Evolutionary conservation across 1,284 basidiomycete genomes (phyloP).

Genomic region (Moesziomyces antarcticus): DNA sequence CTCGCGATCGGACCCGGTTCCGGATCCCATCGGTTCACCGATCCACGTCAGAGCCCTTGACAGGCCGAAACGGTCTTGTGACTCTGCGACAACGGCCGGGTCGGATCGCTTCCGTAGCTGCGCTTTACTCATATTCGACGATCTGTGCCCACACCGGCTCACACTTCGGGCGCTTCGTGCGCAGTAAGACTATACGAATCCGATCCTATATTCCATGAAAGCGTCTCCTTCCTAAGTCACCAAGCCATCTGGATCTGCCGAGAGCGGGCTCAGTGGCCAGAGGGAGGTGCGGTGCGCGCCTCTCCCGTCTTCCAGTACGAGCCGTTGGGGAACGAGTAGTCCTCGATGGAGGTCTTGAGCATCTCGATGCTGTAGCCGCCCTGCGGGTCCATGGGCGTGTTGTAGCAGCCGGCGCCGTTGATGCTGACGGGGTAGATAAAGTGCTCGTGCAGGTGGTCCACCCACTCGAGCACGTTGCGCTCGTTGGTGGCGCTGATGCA

Average conservation of each 20-base stretch:
- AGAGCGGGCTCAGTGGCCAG: constrained; percentile 23
- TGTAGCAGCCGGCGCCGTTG: constrained; percentile 85
- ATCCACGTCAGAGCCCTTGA: not conserved
- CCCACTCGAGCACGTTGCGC: constrained; percentile 84
- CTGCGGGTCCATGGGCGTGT: constrained; percentile 74
- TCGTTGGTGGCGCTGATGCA: constrained; percentile 90
- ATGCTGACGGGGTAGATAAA: constrained; percentile 89
- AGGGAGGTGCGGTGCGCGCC: constrained; percentile 44
- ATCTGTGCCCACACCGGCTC: constrained; percentile 1
- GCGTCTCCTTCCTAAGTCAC: too few relatives aligned
- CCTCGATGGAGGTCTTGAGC: constrained; percentile 69
- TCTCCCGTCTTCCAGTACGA: constrained; percentile 68
- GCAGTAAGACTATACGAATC: not conserved
- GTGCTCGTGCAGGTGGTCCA: constrained; percentile 88
- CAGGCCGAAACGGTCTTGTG: not conserved
- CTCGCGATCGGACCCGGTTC: not conserved
- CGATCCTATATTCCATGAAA: constrained; percentile 1
- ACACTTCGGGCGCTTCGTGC: not conserved
- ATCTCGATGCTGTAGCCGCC: constrained; percentile 70
- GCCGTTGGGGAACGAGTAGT: constrained; percentile 69
- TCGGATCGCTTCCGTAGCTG: too few relatives aligned
- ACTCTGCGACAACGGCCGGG: not conserved
- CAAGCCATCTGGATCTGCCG: too few relatives aligned
- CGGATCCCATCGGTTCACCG: too few relatives aligned
- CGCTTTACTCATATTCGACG: too few relatives aligned